Conservation (phyloP, 2,329 filamentous ascomycete genomes). For the Sclerotinia glacialis region DNA sequence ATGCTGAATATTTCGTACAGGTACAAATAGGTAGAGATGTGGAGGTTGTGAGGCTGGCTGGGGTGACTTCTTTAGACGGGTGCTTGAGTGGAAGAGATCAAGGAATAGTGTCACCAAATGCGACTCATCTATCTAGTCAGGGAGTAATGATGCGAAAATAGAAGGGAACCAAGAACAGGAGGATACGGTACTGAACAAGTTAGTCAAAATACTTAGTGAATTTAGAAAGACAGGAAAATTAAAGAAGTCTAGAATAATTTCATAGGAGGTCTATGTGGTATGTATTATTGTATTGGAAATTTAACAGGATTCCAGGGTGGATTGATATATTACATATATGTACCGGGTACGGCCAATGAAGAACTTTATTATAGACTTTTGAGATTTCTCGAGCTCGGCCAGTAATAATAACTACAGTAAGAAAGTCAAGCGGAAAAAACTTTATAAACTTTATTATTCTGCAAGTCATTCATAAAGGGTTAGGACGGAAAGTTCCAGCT, state of each 20-base stretch:
- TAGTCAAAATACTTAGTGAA: slow-evolving; percentile 1
- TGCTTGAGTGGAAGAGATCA: slow-evolving; percentile 8
- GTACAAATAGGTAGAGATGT: slow-evolving; percentile 4
- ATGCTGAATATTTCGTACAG: slow-evolving; percentile 5
- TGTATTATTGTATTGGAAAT: neutral
- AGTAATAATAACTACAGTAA: neutral
- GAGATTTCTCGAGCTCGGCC: neutral
- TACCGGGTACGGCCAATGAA: neutral
- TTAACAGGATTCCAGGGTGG: neutral
- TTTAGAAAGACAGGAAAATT: neutral
- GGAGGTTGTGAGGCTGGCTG: slow-evolving; percentile 10
- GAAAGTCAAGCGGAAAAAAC: slow-evolving; percentile 1
- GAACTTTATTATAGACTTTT: neutral
- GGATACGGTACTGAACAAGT: neutral
- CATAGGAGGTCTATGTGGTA: slow-evolving; percentile 2
- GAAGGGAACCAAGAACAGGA: neutral
- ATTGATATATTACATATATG: neutral
- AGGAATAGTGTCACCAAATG: neutral
- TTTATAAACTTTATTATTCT: too few relatives aligned
- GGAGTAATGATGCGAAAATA: neutral
- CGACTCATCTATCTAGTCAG: slow-evolving; percentile 15
- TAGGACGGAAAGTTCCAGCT: neutral
- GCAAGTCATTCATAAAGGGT: neutral
- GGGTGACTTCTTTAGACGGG: slow-evolving; percentile 5
- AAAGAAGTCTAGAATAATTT: slow-evolving; percentile 11